These are phyloP conservation scores for Phialophora chinensis DNA, from an alignment of 2,329 filamentous ascomycete species.

Conservation along the genomic window DNA sequence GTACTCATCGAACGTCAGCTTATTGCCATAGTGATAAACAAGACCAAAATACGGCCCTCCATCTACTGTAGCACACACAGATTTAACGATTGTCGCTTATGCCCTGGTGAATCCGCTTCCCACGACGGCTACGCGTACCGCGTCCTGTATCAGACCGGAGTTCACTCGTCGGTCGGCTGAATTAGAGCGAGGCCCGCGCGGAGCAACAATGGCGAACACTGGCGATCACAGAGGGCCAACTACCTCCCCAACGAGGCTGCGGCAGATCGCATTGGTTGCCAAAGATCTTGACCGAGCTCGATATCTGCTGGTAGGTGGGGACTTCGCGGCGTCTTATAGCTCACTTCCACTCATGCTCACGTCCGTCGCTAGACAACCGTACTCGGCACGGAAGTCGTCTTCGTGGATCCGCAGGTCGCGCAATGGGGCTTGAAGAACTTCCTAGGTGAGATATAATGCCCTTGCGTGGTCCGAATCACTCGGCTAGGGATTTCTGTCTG, in stretches of 20 bases:
- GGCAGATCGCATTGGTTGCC: constrained; percentile 41
- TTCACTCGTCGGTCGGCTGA: background rate
- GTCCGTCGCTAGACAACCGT: constrained; percentile 39
- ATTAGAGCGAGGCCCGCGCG: no score
- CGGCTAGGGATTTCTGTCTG: background rate
- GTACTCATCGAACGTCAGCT: background rate
- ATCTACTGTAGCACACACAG: no score
- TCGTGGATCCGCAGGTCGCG: constrained; percentile 47
- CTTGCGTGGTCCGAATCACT: background rate
- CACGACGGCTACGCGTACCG: no score
- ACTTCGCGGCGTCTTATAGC: background rate
- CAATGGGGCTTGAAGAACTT: constrained; percentile 52
- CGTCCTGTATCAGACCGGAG: background rate
- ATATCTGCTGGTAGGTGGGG: constrained; percentile 35
- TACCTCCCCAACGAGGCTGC: constrained; percentile 36
- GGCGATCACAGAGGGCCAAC: background rate
- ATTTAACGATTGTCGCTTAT: background rate
- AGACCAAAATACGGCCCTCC: background rate
- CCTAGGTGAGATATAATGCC: constrained; percentile 41
- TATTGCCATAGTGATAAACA: background rate
- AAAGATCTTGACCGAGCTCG: constrained; percentile 37
- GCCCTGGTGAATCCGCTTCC: background rate
- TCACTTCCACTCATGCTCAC: background rate
- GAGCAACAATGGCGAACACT: constrained; percentile 4
- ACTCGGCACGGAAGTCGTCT: constrained; percentile 50